Base-by-base conservation (phyloP, 2,329 filamentous ascomycete genomes). In the Cryphonectria japonica region DNA sequence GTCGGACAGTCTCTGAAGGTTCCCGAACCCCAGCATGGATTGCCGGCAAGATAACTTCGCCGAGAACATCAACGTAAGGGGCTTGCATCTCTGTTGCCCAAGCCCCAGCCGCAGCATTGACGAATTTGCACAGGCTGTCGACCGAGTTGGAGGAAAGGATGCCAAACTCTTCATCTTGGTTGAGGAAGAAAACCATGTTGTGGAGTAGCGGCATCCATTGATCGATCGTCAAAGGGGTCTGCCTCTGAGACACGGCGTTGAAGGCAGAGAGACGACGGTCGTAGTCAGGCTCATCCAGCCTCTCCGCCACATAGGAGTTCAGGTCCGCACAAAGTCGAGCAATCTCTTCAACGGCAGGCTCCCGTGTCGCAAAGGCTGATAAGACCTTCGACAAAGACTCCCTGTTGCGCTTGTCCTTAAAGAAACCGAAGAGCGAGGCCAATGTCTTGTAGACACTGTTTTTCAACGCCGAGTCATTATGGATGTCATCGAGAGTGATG, bases 151-250 rank as follows among this genome's bases (percentile, higher is more conserved):
- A 86, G 0, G 89, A 86, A 19, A 97, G 84, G 65, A 98, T 93
- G 62, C 93, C 93, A 74, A 97, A 91, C 79, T 99, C 96, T 73
- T 97, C 94, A 69, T 94, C 91, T 74, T 95, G 89, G 74, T 90
- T 91, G 74, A 98, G 91, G 78, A 92, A 96, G 81, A 91, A 98
- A 1, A 97, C 85, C 83, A 97, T 88, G 78, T 98, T 99, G 82
- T 95, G 92, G 14, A 98, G 82, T 29, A 99, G 81, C 7, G 96
- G 95, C 67, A 91, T 87, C 95, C 96, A 99, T 80, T 97, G 93
- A 71, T 87, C 87, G 1, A 90, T 82, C 0, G 88, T 91, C 72
- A 95, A 89, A 0, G 84, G 81, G 0, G 78, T 78, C 52, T 88
- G 89, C n/a, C 87, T 83, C 57, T 88, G 87, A 50, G 91, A 92